Evolutionary conservation across 1,139 yeast species (phyloP).

Genomic region (Meyerozyma elateridarum): DNA sequence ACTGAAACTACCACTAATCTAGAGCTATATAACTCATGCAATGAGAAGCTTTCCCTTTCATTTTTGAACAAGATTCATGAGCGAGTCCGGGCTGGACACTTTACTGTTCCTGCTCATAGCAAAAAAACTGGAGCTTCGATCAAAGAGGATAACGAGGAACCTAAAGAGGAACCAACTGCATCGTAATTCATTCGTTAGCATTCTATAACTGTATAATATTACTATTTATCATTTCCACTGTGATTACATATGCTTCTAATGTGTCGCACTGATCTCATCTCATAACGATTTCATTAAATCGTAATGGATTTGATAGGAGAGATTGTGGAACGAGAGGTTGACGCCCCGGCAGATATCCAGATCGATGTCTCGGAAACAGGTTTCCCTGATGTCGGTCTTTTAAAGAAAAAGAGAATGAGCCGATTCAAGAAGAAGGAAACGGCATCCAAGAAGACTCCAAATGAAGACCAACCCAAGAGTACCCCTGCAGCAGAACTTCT

Average conservation of each 20-base stretch:
- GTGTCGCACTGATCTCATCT: background rate
- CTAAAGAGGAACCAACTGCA: background rate
- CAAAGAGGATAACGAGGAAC: background rate
- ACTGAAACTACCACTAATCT: conserved; percentile 7
- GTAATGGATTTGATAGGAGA: conserved; percentile 71
- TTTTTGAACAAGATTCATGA: conserved; percentile 7
- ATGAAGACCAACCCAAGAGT: background rate
- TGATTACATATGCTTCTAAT: no score
- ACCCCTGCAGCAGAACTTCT: conserved; percentile 17
- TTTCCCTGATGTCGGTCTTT: conserved; percentile 37
- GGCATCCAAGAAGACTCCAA: conserved; percentile 6
- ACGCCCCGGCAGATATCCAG: conserved; percentile 25
- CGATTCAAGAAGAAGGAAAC: conserved; percentile 18
- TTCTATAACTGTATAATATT: conserved; percentile 4
- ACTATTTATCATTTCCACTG: no score
- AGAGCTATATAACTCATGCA: background rate
- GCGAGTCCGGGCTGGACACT: conserved; percentile 7
- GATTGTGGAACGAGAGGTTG: conserved; percentile 62
- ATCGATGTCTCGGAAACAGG: conserved; percentile 23
- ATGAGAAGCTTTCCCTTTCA: background rate
- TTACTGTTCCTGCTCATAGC: conserved; percentile 3
- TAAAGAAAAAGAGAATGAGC: conserved; percentile 21
- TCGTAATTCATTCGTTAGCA: background rate
- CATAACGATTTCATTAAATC: no score
- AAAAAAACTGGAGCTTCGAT: conserved; percentile 7